Base-by-base conservation (phyloP, 1,139 yeast genomes). In the Nakaseomyces glabratus region DNA sequence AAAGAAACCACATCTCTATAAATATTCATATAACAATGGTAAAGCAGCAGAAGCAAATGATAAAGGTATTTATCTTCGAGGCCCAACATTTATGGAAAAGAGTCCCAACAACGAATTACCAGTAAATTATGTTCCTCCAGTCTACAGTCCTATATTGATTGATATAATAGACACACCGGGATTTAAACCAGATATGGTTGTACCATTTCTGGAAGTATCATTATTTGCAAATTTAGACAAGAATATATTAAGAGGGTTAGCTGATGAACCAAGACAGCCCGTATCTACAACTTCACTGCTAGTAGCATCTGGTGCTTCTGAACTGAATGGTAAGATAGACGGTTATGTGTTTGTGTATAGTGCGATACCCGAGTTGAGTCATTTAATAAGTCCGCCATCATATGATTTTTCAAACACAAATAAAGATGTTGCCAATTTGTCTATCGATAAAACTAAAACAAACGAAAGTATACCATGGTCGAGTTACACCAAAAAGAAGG, bases 281-380 rank as follows among this genome's bases (percentile, higher is more conserved):
- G 81, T 74, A 0, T 68, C 73, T 24, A 76, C 85, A 5, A 75
- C 73, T 39, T 82, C 86, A 3, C 54, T 81, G 37, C 57, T 81
- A 10, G 82, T 78, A 4, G 88, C 85, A 4, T 75, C 84, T 34
- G 90, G 90, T 1, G 82, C 86, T 2, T 71, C 82, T 35, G 88
- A 79, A 42, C 57, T 81, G 44, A 79, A 80, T 52, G 86, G 85
- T 1, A 65, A 71, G 25, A 68, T 80, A n/a, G 80, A 78, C 52
- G 88, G 86, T 0, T 81, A 81, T 51, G 64, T 79, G 33, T 65
- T 78, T 29, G 75, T 76, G 24, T 80, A 78, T 52, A 71, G 78
- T 40, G 77, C 82, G 2, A 69, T 80, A 1, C 88, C 90, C 2
- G 63, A 69, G 11, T 51, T 59, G 20, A 58, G 63, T 34, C 50